Percentiles rank a stretch among this genome's conserved stretches.
Conservation (phyloP, 2,329 filamentous ascomycete species). For the Cladosporium sp. region DNA sequence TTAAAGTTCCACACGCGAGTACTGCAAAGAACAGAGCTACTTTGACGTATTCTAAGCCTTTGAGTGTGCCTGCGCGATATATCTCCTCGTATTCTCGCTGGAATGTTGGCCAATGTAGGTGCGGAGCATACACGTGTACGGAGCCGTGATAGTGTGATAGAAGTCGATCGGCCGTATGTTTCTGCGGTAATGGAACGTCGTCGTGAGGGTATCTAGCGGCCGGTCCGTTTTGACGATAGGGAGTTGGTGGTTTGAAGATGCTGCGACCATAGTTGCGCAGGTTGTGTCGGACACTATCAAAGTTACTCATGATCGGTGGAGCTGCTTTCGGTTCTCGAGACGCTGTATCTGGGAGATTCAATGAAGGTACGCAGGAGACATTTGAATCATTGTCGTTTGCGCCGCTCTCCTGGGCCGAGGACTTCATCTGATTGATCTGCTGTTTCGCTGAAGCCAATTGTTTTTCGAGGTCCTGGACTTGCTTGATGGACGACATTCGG, state of each 20-base stretch:
- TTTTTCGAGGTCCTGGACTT: constrained; percentile 94
- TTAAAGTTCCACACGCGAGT: constrained; percentile 78
- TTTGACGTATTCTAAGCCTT: constrained; percentile 67
- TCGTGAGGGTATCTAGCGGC: constrained; percentile 49
- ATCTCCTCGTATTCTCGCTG: constrained; percentile 72
- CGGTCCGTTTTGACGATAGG: constrained; percentile 58
- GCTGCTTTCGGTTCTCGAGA: constrained; percentile 61
- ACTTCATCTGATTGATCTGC: constrained; percentile 68
- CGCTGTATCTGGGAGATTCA: constrained; percentile 37
- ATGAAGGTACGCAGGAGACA: constrained; percentile 28
- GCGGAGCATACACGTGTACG: constrained; percentile 77
- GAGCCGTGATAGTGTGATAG: constrained; percentile 74
- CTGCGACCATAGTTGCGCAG: constrained; percentile 73
- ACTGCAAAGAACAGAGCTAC: constrained; percentile 79
- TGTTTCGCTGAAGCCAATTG: constrained; percentile 79
- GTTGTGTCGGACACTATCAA: constrained; percentile 70
- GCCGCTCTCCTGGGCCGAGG: constrained; percentile 57
- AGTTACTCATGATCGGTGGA: constrained; percentile 64
- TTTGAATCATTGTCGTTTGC: constrained; percentile 44
- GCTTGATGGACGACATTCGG: constrained; percentile 98
- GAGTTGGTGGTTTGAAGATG: constrained; percentile 75
- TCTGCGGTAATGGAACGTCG: constrained; percentile 62
- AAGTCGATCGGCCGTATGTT: constrained; percentile 68
- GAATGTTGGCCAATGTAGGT: constrained; percentile 87
- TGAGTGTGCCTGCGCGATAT: constrained; percentile 65